A percentile compares a stretch with the other conserved stretches of the same genome.
phyloP scores from a whole-genome alignment of 176 grass and related monocot species.

The Aechmea fasciata region DNA sequence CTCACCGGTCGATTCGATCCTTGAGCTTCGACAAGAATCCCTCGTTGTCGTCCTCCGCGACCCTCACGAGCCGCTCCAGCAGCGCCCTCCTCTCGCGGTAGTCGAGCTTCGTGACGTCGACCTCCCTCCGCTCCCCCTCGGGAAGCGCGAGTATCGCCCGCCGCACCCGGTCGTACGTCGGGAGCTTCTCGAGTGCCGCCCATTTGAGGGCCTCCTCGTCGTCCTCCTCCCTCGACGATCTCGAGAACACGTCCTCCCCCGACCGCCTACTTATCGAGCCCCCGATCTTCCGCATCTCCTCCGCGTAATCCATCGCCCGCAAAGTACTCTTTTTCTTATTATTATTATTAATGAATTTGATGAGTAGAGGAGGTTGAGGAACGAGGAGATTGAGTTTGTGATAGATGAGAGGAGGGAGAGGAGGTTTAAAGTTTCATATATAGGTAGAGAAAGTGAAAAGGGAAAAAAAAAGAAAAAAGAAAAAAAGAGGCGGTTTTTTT shows the following conservation, averaged over 20 bases:
- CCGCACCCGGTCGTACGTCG: slow-evolving; percentile 46
- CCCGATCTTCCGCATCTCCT: slow-evolving; percentile 33
- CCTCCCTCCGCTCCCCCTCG: slow-evolving; percentile 41
- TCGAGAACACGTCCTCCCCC: slow-evolving; percentile 29
- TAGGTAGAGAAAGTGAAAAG: no score
- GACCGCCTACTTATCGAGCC: slow-evolving; percentile 33
- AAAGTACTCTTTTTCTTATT: background rate
- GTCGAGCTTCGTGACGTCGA: slow-evolving; percentile 40
- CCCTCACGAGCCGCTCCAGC: slow-evolving; percentile 35
- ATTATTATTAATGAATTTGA: no score
- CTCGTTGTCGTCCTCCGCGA: slow-evolving; percentile 45
- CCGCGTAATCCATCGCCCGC: slow-evolving; percentile 36
- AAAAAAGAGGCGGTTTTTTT: no score
- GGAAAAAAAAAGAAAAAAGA: no score
- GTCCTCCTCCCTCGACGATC: slow-evolving; percentile 32
- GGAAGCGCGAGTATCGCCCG: slow-evolving; percentile 46
- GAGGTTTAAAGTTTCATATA: no score
- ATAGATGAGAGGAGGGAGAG: no score
- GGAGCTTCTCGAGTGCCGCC: slow-evolving; percentile 59
- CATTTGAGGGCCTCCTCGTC: slow-evolving; percentile 76
- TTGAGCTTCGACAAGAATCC: slow-evolving; percentile 47
- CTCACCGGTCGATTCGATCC: slow-evolving; percentile 45
- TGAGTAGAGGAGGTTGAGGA: no score
- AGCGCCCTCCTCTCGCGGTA: slow-evolving; percentile 37
- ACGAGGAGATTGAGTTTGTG: no score